phyloP scores from a whole-genome alignment of 331 rosid genomes.

The Ulmus americana region DNA sequence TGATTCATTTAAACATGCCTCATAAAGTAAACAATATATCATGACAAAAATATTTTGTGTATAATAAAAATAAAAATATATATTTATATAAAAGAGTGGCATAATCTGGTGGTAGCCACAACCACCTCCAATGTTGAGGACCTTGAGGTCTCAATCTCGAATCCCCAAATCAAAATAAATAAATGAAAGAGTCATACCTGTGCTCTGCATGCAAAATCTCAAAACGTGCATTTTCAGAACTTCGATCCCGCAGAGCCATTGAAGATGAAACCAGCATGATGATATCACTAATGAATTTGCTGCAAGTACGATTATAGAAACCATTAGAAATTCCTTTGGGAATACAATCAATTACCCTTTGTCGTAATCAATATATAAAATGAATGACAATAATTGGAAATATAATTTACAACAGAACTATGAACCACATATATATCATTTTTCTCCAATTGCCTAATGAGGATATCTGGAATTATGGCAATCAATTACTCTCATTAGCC shows the following conservation, averaged over 20 bases:
- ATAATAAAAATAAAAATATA: background rate
- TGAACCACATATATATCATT: no score
- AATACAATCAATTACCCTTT: no score
- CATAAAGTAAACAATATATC: background rate
- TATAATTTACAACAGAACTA: no score
- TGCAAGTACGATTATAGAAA: constrained; percentile 30
- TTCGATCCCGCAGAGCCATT: constrained; percentile 79
- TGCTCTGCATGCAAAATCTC: constrained; percentile 67
- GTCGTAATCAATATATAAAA: no score
- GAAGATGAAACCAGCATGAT: constrained; percentile 74
- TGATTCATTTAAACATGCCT: background rate
- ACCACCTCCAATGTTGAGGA: no score
- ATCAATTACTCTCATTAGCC: no score
- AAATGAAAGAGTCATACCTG: constrained; percentile 37
- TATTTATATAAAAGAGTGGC: no score
- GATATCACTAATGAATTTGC: constrained; percentile 86
- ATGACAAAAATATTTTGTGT: background rate
- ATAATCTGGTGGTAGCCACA: no score
- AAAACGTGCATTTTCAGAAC: constrained; percentile 80
- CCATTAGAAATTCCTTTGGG: constrained; percentile 5
- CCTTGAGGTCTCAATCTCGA: no score
- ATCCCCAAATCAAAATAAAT: background rate
- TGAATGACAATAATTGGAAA: no score
- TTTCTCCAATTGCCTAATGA: background rate
- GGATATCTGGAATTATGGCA: background rate